These are phyloP conservation scores for Anastatica hierochuntica DNA, from an alignment of 345 rosid genomes.

Conservation along the genomic window DNA sequence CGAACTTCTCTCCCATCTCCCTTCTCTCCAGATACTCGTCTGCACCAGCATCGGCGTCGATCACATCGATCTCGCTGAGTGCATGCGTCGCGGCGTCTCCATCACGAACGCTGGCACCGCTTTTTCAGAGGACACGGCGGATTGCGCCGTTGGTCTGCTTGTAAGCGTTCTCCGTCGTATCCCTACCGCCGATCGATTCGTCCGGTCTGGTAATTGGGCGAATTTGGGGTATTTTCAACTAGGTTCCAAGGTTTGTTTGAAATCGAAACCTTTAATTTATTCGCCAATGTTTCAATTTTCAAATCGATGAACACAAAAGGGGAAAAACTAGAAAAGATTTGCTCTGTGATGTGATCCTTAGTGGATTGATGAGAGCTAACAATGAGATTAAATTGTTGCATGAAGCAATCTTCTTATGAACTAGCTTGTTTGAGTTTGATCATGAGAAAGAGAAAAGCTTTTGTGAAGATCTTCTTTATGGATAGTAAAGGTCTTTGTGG, in stretches of 20 bases:
- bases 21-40: conserved; percentile 34
- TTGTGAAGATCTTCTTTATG: neutral
- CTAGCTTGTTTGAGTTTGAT: neutral
- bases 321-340: neutral
- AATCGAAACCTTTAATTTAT: neutral
- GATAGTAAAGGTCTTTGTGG: too few relatives aligned
- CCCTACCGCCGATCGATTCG: too few relatives aligned
- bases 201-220: too few relatives aligned
- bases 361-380: too few relatives aligned
- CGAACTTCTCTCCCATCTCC: conserved; percentile 30
- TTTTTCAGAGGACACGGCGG: too few relatives aligned
- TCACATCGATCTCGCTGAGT: conserved; percentile 43
- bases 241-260: too few relatives aligned
- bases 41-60: conserved; percentile 44
- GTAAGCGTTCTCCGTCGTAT: too few relatives aligned
- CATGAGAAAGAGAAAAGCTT: neutral
- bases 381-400: too few relatives aligned
- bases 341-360: too few relatives aligned
- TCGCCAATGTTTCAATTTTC: too few relatives aligned
- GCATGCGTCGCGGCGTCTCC: conserved; percentile 44
- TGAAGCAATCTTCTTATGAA: neutral
- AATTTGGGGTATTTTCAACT: too few relatives aligned
- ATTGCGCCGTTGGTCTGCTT: too few relatives aligned
- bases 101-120: conserved; percentile 36
- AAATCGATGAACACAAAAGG: neutral